Conservation (phyloP, 2,329 filamentous ascomycete species). For the Paraphoma chrysanthemicola region DNA sequence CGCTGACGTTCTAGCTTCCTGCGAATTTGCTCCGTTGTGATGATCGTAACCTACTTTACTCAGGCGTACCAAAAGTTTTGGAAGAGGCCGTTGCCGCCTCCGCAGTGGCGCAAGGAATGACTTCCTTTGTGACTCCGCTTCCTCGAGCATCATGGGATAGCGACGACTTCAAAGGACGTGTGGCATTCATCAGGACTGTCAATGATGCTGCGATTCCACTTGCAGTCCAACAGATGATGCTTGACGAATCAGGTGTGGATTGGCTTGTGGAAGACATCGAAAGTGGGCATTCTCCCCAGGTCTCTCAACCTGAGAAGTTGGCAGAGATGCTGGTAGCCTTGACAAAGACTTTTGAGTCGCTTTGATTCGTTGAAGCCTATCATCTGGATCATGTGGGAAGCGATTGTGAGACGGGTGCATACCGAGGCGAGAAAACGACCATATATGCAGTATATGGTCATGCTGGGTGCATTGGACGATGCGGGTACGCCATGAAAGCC, state of each 20-base stretch:
- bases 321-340: slow-evolving; percentile 24
- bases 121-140: slow-evolving; percentile 20
- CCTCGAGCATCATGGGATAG: slow-evolving; percentile 21
- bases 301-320: slow-evolving; percentile 44
- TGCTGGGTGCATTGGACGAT: too few relatives aligned
- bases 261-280: slow-evolving; percentile 38
- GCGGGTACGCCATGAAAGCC: too few relatives aligned
- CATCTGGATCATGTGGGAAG: too few relatives aligned
- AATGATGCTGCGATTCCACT: slow-evolving; percentile 38
- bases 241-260: slow-evolving; percentile 29
- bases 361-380: neutral
- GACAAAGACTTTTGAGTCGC: slow-evolving; percentile 10
- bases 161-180: slow-evolving; percentile 16
- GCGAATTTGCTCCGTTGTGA: slow-evolving; percentile 29
- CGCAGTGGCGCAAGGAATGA: slow-evolving; percentile 24
- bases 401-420: too few relatives aligned
- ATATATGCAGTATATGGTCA: too few relatives aligned
- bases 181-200: slow-evolving; percentile 22
- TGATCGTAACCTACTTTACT: slow-evolving; percentile 22
- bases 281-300: slow-evolving; percentile 47
- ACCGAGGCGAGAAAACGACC: too few relatives aligned
- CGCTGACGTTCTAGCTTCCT: slow-evolving; percentile 4
- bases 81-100: slow-evolving; percentile 16
- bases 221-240: slow-evolving; percentile 34
- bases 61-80: slow-evolving; percentile 16